Evolutionary conservation across 2,329 filamentous ascomycete genomes (phyloP), one percentile per base, ranked within the genome.

Genomic region (Lasiodiplodia sp.): DNA sequence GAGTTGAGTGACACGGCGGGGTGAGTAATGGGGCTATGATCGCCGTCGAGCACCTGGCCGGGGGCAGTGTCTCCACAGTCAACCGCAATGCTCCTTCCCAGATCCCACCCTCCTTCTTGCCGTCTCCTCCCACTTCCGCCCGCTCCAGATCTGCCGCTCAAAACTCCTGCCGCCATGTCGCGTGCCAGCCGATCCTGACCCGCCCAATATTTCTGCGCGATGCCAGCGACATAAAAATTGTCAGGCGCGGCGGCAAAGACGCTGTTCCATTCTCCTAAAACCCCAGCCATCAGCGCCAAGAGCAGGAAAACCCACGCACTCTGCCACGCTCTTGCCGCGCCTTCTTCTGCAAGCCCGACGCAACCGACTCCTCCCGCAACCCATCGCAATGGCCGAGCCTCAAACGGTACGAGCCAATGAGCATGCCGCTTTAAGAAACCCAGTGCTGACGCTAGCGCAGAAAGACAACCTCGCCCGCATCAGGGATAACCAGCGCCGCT

Each of bases 401-500:
- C 28, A 49, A 18, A 31, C 58, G 16, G 58, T 62, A 62, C 12
- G 18, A 8, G n/a, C 40, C 25, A n/a, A n/a, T 40, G 31, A 16
- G 11, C 21, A 10, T 34, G 31, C 2, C n/a, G 21, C 16, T 4
- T 38, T 8, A 6, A 2, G 25, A 16, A 52, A 10, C 11, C 31
- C 28, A 2, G 6, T 34, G 21, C 60, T 64, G n/a, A 64, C 21
- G 4, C 60, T 4, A 4, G 6, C 3, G 0, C 31, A 76, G 67
- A 72, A 67, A 44, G 78, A 80, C 66, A 83, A 83, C 65, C 79
- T 84, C 40, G 85, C 87, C 57, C 89, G 91, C 69, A 90, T 93
- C 72, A 87, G 91, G 71, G 90, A 94, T 74, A 94, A 94, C 74
- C 92, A 94, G 77, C 86, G 91, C 68, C 88, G 91, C 70, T 92